phyloP scores from a whole-genome alignment of 2,329 filamentous ascomycete species.

The Coleophoma eucalyptorum region DNA sequence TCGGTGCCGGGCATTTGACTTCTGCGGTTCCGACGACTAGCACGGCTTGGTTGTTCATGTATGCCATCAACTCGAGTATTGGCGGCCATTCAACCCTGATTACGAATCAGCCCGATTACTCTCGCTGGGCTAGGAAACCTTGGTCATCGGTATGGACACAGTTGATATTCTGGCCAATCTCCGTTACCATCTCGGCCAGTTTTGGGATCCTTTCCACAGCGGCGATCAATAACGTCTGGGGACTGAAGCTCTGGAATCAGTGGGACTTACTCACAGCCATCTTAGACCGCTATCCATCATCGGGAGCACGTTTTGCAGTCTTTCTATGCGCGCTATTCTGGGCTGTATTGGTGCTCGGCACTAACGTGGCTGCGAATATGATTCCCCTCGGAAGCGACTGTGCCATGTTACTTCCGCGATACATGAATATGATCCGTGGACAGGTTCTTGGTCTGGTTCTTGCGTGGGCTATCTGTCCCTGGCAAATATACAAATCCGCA shows the following conservation, averaged over 20 bases:
- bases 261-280: slow-evolving; percentile 6
- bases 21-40: neutral
- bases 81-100: slow-evolving; percentile 27
- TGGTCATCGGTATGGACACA: slow-evolving; percentile 33
- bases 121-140: slow-evolving; percentile 30
- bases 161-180: slow-evolving; percentile 31
- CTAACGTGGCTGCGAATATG: slow-evolving; percentile 4
- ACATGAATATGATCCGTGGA: slow-evolving; percentile 8
- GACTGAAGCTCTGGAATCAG: slow-evolving; percentile 13
- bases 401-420: slow-evolving; percentile 3
- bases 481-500: slow-evolving; percentile 10
- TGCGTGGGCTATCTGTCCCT: slow-evolving; percentile 12
- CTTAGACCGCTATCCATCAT: slow-evolving; percentile 1
- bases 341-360: slow-evolving; percentile 1
- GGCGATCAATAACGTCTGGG: slow-evolving; percentile 35
- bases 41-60: slow-evolving; percentile 26
- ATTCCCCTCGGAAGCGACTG: slow-evolving; percentile 3
- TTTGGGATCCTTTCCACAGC: slow-evolving; percentile 37
- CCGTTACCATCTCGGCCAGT: slow-evolving; percentile 32
- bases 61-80: slow-evolving; percentile 28
- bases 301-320: slow-evolving; percentile 3
- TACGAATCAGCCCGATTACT: slow-evolving; percentile 35
- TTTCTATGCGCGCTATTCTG: neutral
- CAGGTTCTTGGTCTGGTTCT: slow-evolving; percentile 11
- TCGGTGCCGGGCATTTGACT: slow-evolving; percentile 18